Conservation (phyloP, 1,139 yeast genomes). For the Chernovozyma aurita region DNA sequence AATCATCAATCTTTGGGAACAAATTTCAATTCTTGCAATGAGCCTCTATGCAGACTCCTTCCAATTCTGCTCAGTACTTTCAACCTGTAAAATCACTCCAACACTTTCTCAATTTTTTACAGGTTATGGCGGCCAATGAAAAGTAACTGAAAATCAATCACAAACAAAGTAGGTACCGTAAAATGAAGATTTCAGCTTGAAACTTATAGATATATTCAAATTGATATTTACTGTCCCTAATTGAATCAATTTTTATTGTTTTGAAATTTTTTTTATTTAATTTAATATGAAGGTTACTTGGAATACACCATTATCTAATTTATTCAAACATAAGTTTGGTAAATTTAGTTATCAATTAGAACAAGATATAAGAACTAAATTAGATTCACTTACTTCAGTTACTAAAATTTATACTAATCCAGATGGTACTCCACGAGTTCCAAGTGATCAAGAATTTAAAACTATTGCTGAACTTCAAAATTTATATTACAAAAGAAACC, state of each 20-base stretch:
- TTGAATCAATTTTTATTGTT: too few relatives aligned
- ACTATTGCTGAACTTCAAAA: constrained; percentile 69
- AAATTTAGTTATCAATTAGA: constrained; percentile 41
- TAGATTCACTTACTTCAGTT: constrained; percentile 49
- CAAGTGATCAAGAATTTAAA: constrained; percentile 68
- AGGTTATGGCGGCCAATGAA: constrained; percentile 13
- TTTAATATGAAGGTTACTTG: constrained; percentile 39
- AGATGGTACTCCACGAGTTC: constrained; percentile 74
- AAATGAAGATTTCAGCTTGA: too few relatives aligned
- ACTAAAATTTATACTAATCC: constrained; percentile 65
- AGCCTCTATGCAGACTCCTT: too few relatives aligned
- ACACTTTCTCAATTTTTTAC: too few relatives aligned
- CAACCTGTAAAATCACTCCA: too few relatives aligned
- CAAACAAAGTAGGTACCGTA: too few relatives aligned
- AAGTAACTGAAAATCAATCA: constrained; percentile 14
- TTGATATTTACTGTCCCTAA: background rate
- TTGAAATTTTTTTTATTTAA: too few relatives aligned
- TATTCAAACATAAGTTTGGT: constrained; percentile 35
- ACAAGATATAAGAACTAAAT: constrained; percentile 39
- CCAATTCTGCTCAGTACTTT: too few relatives aligned
- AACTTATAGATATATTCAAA: too few relatives aligned
- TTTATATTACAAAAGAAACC: constrained; percentile 55
- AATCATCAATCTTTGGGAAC: too few relatives aligned
- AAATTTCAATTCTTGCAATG: too few relatives aligned
- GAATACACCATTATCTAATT: constrained; percentile 37